Evolutionary conservation across 148 eudicot genomes (phyloP), one percentile per base, ranked within the genome.

Genomic region (Nepenthes gracilis): DNA sequence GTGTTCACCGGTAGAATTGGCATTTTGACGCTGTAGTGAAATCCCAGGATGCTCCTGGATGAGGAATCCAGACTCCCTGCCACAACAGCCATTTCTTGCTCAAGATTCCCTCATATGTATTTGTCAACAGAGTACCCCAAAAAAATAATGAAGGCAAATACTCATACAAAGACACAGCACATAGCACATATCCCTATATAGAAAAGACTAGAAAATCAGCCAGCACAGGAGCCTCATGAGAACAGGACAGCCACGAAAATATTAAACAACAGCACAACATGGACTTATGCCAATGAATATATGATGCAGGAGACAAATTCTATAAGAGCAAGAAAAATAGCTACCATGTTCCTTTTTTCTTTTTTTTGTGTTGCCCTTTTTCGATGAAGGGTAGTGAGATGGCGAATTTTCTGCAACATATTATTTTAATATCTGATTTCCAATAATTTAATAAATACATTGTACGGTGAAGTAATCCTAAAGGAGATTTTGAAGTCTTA

Each of bases 61-160:
- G 68, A 36, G 68, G 67, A 66, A 77, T 72, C 57, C 67, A 54
- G 58, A 62, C 58, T 73, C 77, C 83, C 87, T 84, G 75, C 63
- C 70, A 72, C 67, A 34, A 67, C 15, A 69, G 59, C 55, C 61
- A 66, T 43, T 64, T 51, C 61, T 54, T 57, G 56, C 57, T 58
- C 32, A 52, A 52, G 6, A 6, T 40, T 40, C 45, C 45, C 45
- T 6, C 6, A 23, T n/a, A 12, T 52, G 14, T 52, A 23, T 4
- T 11, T 52, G 55, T 32, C 55, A 62, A 51, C 23, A 45, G 23
- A 23, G 23, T 23, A 23, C 23, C 23, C 37, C 35, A 33, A 38
- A 14, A 50, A 13, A 48, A 34, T 34, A 49, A 33, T 48, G 33
- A 6, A 60, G 2, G 8, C 0, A 33, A 36, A 51, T 52, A 62